Conservation (phyloP, 1,284 basidiomycete genomes). For the Austroboletus novae-zelandiae region DNA sequence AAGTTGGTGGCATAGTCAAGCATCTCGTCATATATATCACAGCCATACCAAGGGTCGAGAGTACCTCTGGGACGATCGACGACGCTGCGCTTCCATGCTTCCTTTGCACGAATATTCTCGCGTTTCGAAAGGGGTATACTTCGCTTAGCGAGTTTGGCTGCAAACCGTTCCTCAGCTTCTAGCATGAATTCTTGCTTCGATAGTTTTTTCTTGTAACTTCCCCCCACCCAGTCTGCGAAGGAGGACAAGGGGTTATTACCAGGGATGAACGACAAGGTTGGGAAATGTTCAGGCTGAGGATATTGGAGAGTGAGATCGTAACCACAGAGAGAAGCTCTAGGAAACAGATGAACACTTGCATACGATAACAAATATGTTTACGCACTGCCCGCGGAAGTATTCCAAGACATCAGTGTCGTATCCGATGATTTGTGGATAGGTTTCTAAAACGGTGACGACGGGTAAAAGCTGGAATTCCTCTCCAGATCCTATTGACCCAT, state of each 20-base stretch:
- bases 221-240: constrained; percentile 14
- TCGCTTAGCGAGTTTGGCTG: constrained; percentile 17
- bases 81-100: constrained; percentile 45
- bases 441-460: constrained; percentile 59
- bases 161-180: constrained; percentile 23
- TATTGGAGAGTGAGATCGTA: constrained; percentile 70
- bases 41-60: constrained; percentile 62
- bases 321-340: constrained; percentile 58
- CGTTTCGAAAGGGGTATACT: constrained; percentile 13
- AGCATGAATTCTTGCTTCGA: constrained; percentile 18
- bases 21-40: constrained; percentile 50
- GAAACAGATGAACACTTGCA: neutral
- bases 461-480: constrained; percentile 51
- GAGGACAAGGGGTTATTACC: constrained; percentile 26
- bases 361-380: constrained; percentile 8
- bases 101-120: constrained; percentile 21
- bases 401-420: constrained; percentile 64
- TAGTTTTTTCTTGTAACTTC: constrained; percentile 11
- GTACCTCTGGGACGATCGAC: constrained; percentile 44
- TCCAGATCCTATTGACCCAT: constrained; percentile 53
- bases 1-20: constrained; percentile 61
- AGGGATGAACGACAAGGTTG: constrained; percentile 40
- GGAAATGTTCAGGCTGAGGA: constrained; percentile 58
- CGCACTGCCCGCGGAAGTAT: constrained; percentile 67
- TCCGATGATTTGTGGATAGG: constrained; percentile 70